Evolutionary conservation across 2,329 filamentous ascomycete species (phyloP), one percentile per base, ranked within the genome.

Genomic region (Septoria linicola): DNA sequence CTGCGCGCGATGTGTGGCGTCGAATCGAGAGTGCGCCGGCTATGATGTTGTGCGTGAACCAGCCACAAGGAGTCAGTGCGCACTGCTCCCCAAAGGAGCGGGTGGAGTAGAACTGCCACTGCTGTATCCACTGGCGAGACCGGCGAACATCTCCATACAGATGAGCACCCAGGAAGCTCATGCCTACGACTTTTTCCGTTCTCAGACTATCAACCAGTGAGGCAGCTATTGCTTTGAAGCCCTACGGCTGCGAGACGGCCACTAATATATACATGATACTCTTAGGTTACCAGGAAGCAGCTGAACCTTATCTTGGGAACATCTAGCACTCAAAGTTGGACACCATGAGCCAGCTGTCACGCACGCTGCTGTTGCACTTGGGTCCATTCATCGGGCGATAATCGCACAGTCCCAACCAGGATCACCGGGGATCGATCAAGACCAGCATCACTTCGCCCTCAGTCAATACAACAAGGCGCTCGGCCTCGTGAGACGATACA

Each of bases 101-200:
- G 19, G 19, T 27, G 43, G 35, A 3, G 23, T 23, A 7, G 41
- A 35, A 14, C 14, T 51, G 13, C 50, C 43, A 10, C 43, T 30
- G 19, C 43, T 53, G 17, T 48, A 53, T 39, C 54, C 54, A 11
- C 32, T 44, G 51, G 25, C 34, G n/a, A 45, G 36, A 32, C 54
- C 51, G 8, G 34, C 41, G 8, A 51, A 34, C 8, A 17, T 39
- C 14, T 36, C 44, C 13, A 40, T 40, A 8, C 14, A 42, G 10
- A 53, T 53, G 54, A 51, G 39, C 39, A 30, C 35, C 11, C 42
- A 48, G 4, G 53, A 55, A 23, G 47, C 39, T 32, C 53, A 53
- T 23, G 57, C 57, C n/a, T 59, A 57, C 45, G 54, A 57, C 41
- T 57, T 53, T 46, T 59, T 59, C 35, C 45, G 54, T 11, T 20